A percentile compares a stretch with the other conserved stretches of the same genome.
These are phyloP conservation scores for Alternaria brassicicola DNA, from an alignment of 2,329 filamentous ascomycete genomes.

Conservation along the genomic window DNA sequence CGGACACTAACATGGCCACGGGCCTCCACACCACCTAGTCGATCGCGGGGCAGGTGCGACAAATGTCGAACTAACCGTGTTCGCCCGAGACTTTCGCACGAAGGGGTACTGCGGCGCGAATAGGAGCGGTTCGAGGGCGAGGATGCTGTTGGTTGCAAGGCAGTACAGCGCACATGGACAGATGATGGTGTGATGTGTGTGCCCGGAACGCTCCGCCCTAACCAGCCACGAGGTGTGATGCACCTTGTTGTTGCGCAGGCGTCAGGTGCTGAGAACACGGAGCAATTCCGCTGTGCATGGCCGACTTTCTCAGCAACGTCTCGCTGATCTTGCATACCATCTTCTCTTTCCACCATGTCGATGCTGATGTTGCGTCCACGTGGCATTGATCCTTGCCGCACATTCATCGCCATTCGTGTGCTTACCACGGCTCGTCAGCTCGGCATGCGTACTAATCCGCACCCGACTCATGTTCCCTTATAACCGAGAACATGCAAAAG, in stretches of 20 bases:
- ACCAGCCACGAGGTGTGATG: not conserved
- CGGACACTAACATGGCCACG: slow-evolving; percentile 16
- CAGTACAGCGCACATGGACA: slow-evolving; percentile 6
- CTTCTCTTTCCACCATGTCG: not conserved
- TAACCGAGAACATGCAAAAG: not conserved
- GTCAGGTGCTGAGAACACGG: slow-evolving; percentile 1
- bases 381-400: not conserved
- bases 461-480: not conserved
- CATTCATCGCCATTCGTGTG: not conserved
- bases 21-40: slow-evolving; percentile 16
- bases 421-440: not conserved
- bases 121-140: slow-evolving; percentile 1
- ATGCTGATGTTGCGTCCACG: not conserved
- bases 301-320: not conserved
- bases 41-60: slow-evolving; percentile 24
- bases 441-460: not conserved
- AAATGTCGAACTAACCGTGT: slow-evolving; percentile 17
- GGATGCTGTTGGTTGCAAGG: slow-evolving; percentile 9
- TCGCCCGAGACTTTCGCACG: slow-evolving; percentile 32
- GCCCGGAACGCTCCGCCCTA: not conserved
- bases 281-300: slow-evolving; percentile 1
- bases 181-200: slow-evolving; percentile 20
- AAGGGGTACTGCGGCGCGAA: slow-evolving; percentile 25
- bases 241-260: slow-evolving; percentile 1
- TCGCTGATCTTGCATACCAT: not conserved